Evolutionary conservation across 345 rosid species (phyloP).

Genomic region (Salix caprea): DNA sequence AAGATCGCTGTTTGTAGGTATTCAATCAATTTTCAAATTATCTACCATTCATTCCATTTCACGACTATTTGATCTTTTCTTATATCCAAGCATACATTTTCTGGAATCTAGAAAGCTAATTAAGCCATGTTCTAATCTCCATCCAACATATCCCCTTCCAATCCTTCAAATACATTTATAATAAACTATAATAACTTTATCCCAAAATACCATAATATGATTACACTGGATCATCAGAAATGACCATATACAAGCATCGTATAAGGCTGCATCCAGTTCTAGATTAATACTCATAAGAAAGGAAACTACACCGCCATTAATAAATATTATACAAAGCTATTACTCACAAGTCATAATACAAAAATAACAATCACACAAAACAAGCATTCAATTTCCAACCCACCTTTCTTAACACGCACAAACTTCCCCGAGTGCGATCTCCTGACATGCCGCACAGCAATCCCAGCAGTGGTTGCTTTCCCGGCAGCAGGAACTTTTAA

Average conservation of each 20-base stretch:
- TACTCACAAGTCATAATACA: neutral
- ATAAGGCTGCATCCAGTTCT: neutral
- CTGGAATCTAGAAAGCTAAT: neutral
- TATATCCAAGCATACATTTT: neutral
- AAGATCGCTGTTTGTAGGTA: neutral
- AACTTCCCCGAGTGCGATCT: conserved; percentile 84
- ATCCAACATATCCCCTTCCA: neutral
- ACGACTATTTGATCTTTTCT: neutral
- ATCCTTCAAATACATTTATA: neutral
- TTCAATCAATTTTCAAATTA: neutral
- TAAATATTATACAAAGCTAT: neutral
- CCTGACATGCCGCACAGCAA: conserved; percentile 69
- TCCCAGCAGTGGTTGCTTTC: conserved; percentile 56
- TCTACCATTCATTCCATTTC: neutral
- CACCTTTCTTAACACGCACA: conserved; percentile 83
- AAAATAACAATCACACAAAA: neutral
- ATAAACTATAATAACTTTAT: neutral
- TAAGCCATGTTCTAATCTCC: neutral
- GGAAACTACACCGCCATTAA: neutral
- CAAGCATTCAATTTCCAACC: neutral
- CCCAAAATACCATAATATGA: neutral
- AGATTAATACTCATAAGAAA: neutral
- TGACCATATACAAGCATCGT: neutral
- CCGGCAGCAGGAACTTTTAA: conserved; percentile 62
- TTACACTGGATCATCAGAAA: neutral